Evolutionary conservation across 2,329 filamentous ascomycete genomes (phyloP).

Genomic region (Pseudogymnoascus sp.): DNA sequence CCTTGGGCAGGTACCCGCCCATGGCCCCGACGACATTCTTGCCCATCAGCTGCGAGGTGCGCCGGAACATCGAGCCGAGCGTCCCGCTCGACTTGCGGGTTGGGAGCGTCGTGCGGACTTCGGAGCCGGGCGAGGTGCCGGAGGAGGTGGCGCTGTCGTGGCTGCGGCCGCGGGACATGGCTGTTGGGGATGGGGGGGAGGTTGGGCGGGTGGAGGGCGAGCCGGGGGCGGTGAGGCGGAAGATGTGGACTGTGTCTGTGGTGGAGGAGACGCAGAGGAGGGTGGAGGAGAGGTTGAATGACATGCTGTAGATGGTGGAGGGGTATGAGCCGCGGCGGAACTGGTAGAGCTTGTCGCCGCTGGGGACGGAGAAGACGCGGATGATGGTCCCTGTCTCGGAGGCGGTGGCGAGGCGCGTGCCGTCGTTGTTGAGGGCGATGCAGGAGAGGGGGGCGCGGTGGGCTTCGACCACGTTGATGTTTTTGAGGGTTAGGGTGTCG

Average conservation of each 20-base stretch:
- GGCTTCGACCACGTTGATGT: conserved; percentile 90
- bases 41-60: conserved; percentile 89
- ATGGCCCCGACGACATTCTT: conserved; percentile 83
- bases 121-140: conserved; percentile 25
- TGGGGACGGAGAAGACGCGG: conserved; percentile 85
- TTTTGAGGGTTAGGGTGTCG: conserved; percentile 80
- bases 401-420: conserved; percentile 83
- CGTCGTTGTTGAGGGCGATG: conserved; percentile 86
- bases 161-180: conserved; percentile 34
- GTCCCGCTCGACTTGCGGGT: conserved; percentile 59
- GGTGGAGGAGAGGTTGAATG: conserved; percentile 90
- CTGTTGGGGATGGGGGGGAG: conserved; percentile 26
- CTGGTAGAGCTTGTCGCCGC: conserved; percentile 88
- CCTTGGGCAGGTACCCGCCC: conserved; percentile 84
- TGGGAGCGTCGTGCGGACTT: conserved; percentile 23
- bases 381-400: conserved; percentile 98
- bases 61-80: conserved; percentile 82
- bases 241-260: conserved; percentile 94
- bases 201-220: conserved; percentile 11
- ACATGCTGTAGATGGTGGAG: conserved; percentile 96
- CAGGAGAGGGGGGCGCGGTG: conserved; percentile 87
- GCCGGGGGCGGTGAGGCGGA: conserved; percentile 56
- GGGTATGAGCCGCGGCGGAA: conserved; percentile 94
- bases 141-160: conserved; percentile 43
- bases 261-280: conserved; percentile 92